Evolutionary conservation across 768 basidiomycete genomes (phyloP).

Genomic region (Crepidotus variabilis): DNA sequence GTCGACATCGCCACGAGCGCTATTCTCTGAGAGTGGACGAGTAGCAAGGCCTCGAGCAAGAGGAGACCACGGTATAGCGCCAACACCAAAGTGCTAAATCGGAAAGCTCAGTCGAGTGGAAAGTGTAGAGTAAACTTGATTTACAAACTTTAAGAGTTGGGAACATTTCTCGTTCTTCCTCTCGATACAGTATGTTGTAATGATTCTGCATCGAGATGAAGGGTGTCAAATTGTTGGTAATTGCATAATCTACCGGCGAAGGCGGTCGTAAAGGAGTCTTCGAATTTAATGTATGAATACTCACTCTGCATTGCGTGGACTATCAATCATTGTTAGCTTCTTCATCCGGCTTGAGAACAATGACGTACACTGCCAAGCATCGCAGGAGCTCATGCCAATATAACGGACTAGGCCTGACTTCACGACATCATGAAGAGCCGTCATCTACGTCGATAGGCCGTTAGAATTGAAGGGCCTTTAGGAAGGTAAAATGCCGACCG

Average conservation of each 20-base stretch:
- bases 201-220: constrained; percentile 75
- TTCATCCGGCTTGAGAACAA: not conserved
- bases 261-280: not conserved
- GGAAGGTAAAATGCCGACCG: constrained; percentile 23
- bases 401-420: constrained; percentile 60
- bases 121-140: not conserved
- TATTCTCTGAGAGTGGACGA: constrained; percentile 34
- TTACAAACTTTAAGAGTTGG: constrained; percentile 46
- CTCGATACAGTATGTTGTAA: constrained; percentile 57
- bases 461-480: not conserved
- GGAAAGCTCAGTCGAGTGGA: too few species aligned
- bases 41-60: constrained; percentile 49
- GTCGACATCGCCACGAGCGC: constrained; percentile 36
- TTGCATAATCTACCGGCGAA: constrained; percentile 47
- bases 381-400: constrained; percentile 55
- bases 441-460: constrained; percentile 39
- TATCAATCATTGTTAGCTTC: constrained; percentile 10
- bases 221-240: constrained; percentile 50
- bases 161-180: constrained; percentile 65
- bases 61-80: constrained; percentile 58
- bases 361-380: constrained; percentile 48
- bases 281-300: not conserved
- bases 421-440: constrained; percentile 67
- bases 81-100: constrained; percentile 47
- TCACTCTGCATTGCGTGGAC: constrained; percentile 56